These are phyloP conservation scores for Cercospora sojina DNA, from an alignment of 2,329 filamentous ascomycete species.

Conservation along the genomic window DNA sequence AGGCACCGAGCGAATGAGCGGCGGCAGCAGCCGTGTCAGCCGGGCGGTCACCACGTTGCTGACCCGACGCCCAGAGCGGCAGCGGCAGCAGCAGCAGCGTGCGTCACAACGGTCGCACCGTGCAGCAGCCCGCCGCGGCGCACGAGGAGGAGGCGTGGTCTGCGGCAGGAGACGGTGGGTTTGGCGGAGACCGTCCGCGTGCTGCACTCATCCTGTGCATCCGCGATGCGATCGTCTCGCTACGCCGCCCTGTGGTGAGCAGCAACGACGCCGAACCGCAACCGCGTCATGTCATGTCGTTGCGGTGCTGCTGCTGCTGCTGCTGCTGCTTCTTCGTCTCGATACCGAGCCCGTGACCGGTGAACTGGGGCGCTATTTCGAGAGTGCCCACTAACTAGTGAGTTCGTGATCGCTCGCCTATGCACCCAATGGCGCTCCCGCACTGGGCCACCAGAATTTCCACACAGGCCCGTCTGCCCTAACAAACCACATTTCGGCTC, in stretches of 20 bases:
- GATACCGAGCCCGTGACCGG: conserved; percentile 6
- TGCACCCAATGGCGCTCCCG: not conserved
- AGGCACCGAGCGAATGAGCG: conserved; percentile 7
- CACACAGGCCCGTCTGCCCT: not conserved
- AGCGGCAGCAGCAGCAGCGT: not conserved
- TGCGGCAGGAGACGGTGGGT: not conserved
- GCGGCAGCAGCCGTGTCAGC: conserved; percentile 3
- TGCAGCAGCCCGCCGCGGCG: not conserved
- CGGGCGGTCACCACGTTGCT: conserved; percentile 3
- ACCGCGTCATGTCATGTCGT: not conserved
- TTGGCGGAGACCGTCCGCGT: not conserved
- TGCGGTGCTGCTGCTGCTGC: not conserved
- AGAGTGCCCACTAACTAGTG: no score
- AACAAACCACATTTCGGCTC: not conserved
- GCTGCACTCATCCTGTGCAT: not conserved
- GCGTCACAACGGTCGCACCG: not conserved
- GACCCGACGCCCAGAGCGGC: not conserved
- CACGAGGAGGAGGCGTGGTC: not conserved
- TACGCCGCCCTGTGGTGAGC: not conserved
- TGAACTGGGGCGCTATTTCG: conserved; percentile 7
- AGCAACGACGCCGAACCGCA: not conserved
- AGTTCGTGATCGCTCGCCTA: not conserved
- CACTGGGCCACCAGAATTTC: not conserved
- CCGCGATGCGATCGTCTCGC: not conserved
- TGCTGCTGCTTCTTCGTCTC: not conserved